Evolutionary conservation across 306 rosid genomes (phyloP).

Genomic region (Cicer judaicum): DNA sequence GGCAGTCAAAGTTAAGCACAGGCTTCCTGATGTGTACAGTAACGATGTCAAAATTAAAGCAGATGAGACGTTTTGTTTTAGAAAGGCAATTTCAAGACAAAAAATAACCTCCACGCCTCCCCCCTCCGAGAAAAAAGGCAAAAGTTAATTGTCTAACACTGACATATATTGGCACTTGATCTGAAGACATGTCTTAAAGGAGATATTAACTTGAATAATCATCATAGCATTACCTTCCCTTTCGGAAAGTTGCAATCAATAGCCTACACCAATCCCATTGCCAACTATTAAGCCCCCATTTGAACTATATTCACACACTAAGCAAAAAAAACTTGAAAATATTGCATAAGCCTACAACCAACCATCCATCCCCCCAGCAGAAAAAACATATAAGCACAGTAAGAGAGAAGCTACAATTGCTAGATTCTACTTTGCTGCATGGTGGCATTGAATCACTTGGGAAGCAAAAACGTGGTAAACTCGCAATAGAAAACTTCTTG

Average conservation of each 20-base stretch:
- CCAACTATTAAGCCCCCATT: neutral
- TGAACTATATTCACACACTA: constrained; percentile 29
- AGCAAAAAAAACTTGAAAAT: neutral
- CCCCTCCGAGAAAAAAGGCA: neutral
- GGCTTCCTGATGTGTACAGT: neutral
- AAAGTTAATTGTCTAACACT: neutral
- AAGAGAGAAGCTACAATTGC: too few species aligned
- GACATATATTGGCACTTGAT: constrained; percentile 18
- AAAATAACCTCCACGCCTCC: neutral
- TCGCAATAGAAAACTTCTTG: constrained; percentile 34
- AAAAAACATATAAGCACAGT: neutral
- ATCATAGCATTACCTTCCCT: constrained; percentile 26
- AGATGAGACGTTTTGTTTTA: neutral
- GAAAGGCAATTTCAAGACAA: constrained; percentile 1
- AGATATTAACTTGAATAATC: constrained; percentile 25
- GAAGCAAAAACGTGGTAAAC: neutral
- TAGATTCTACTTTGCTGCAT: too few species aligned
- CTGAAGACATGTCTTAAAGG: constrained; percentile 14
- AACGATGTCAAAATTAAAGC: constrained; percentile 23
- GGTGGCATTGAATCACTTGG: too few species aligned
- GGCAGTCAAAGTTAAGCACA: neutral
- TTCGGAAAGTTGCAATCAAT: constrained; percentile 35
- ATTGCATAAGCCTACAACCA: constrained; percentile 7
- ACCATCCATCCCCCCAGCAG: neutral
- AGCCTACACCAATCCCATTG: constrained; percentile 8